Conservation (phyloP, 2,329 filamentous ascomycete species). For the Stylonectria norvegica region DNA sequence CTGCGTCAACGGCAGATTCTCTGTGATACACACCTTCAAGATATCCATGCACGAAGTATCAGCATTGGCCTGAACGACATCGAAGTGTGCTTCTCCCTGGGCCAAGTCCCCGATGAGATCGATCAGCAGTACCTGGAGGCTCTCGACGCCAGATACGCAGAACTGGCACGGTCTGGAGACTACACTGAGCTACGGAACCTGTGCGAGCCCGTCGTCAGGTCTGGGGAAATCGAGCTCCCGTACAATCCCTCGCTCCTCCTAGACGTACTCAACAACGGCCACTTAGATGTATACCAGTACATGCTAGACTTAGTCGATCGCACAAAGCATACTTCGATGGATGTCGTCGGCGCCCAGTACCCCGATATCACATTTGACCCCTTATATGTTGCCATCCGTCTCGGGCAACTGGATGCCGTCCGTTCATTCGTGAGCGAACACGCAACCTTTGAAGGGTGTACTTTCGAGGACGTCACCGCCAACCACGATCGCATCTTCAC, state of each 20-base stretch:
- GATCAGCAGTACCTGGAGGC: slow-evolving; percentile 14
- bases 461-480: slow-evolving; percentile 7
- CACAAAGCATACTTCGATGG: slow-evolving; percentile 12
- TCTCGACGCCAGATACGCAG: slow-evolving; percentile 19
- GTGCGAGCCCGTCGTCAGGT: slow-evolving; percentile 28
- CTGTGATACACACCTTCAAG: slow-evolving; percentile 23
- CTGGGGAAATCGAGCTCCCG: slow-evolving; percentile 25
- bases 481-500: slow-evolving; percentile 21
- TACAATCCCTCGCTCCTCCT: slow-evolving; percentile 21
- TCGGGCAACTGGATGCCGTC: slow-evolving; percentile 21
- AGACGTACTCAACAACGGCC: slow-evolving; percentile 23
- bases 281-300: slow-evolving; percentile 27
- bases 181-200: slow-evolving; percentile 23
- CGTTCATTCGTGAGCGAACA: slow-evolving; percentile 14
- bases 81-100: slow-evolving; percentile 27
- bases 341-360: slow-evolving; percentile 12
- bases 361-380: slow-evolving; percentile 29
- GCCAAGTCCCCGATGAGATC: slow-evolving; percentile 18
- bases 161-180: slow-evolving; percentile 23
- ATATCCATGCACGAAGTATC: slow-evolving; percentile 27
- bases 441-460: slow-evolving; percentile 22
- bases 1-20: slow-evolving; percentile 17
- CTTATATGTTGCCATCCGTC: slow-evolving; percentile 27
- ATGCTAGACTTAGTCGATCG: slow-evolving; percentile 26
- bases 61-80: slow-evolving; percentile 26